Conservation (phyloP, 2,329 filamentous ascomycete species). For the Alternaria incomplexa region DNA sequence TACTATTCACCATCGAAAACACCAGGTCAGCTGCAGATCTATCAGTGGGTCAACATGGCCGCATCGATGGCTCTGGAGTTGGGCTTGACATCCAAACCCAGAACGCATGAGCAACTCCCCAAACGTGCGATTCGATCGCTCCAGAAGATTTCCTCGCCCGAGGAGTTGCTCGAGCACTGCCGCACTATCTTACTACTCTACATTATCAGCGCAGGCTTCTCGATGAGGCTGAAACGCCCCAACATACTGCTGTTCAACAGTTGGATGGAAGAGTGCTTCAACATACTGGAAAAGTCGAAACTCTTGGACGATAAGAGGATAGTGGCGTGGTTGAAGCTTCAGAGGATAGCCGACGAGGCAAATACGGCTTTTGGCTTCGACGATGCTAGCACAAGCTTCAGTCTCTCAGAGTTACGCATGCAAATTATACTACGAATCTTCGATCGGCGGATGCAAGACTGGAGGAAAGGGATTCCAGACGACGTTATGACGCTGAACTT, state of each 20-base stretch:
- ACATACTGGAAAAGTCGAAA: slow-evolving; percentile 40
- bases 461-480: slow-evolving; percentile 38
- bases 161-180: slow-evolving; percentile 44
- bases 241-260: slow-evolving; percentile 45
- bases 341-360: slow-evolving; percentile 46
- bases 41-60: slow-evolving; percentile 45
- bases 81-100: slow-evolving; percentile 44
- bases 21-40: slow-evolving; percentile 42
- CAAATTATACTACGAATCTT: slow-evolving; percentile 46
- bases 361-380: slow-evolving; percentile 47
- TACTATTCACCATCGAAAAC: slow-evolving; percentile 44
- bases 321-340: slow-evolving; percentile 40
- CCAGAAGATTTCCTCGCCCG: slow-evolving; percentile 43
- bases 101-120: slow-evolving; percentile 47
- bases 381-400: slow-evolving; percentile 47
- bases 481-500: slow-evolving; percentile 39
- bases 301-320: slow-evolving; percentile 37
- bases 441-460: slow-evolving; percentile 45
- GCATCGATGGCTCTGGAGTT: slow-evolving; percentile 46
- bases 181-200: slow-evolving; percentile 43
- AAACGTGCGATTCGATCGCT: slow-evolving; percentile 40
- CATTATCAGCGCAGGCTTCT: slow-evolving; percentile 40
- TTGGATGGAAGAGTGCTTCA: slow-evolving; percentile 46
- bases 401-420: slow-evolving; percentile 43
- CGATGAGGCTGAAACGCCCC: slow-evolving; percentile 42